phyloP scores from a whole-genome alignment of 441 rosid genomes.

The Capsella rubella region DNA sequence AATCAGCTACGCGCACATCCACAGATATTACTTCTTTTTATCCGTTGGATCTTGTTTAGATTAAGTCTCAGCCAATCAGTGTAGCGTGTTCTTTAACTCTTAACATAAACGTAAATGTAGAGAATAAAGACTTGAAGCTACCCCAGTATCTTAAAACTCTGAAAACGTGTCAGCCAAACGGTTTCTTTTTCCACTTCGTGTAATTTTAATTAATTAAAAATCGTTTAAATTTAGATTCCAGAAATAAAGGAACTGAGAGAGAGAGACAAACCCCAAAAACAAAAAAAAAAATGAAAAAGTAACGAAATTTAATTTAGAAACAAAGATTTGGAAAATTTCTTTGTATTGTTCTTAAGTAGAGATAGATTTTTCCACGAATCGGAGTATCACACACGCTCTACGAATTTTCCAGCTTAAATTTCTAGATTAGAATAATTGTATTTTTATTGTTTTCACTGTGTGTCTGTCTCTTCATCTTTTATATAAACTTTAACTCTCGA shows the following conservation, averaged over 20 bases:
- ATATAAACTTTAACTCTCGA: constrained; percentile 29
- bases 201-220: constrained; percentile 12
- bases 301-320: constrained; percentile 9
- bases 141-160: constrained; percentile 27
- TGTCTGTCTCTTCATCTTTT: constrained; percentile 35
- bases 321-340: constrained; percentile 4
- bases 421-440: constrained; percentile 6
- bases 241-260: constrained; percentile 43
- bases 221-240: constrained; percentile 29
- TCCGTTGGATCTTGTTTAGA: constrained; percentile 7
- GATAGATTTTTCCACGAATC: constrained; percentile 7
- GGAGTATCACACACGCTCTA: constrained; percentile 31
- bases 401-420: constrained; percentile 26
- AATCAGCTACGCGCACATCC: constrained; percentile 19
- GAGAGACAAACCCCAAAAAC: constrained; percentile 4
- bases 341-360: not conserved
- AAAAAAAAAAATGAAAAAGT: not conserved
- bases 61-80: constrained; percentile 2
- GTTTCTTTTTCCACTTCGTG: constrained; percentile 33
- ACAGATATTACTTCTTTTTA: not conserved
- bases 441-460: constrained; percentile 5
- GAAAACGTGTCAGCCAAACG: constrained; percentile 38
- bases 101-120: constrained; percentile 3
- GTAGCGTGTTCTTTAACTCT: not conserved
- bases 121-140: not conserved